These are phyloP conservation scores for Betula pendula DNA, from an alignment of 306 rosid genomes.

Conservation along the genomic window DNA sequence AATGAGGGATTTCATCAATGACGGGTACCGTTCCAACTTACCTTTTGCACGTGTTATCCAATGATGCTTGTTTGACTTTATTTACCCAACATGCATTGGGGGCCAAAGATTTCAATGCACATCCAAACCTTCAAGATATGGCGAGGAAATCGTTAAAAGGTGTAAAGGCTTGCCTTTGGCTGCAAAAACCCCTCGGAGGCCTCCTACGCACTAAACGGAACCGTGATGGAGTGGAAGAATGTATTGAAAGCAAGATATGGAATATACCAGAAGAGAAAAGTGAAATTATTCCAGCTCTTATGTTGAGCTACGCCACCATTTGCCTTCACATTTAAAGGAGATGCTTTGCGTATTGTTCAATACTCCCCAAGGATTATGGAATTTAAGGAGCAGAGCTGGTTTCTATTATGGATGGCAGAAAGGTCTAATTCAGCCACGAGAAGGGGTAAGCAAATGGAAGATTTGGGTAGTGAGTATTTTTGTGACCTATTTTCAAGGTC, in stretches of 20 bases:
- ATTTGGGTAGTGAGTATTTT: neutral
- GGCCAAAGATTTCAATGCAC: neutral
- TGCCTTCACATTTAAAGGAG: neutral
- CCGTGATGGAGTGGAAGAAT: neutral
- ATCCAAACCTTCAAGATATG: neutral
- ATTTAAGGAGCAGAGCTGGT: neutral
- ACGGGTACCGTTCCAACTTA: neutral
- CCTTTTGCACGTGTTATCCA: neutral
- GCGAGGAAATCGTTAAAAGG: neutral
- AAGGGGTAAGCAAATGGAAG: too few species aligned
- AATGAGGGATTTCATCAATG: neutral
- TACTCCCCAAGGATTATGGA: neutral
- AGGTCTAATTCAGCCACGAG: too few species aligned
- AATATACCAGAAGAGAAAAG: neutral
- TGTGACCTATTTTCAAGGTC: neutral
- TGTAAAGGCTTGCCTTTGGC: constrained; percentile 7
- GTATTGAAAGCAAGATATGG: neutral
- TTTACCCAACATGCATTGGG: constrained; percentile 13
- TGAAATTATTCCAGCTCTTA: neutral
- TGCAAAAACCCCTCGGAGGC: neutral
- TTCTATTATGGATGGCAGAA: neutral
- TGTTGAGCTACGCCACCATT: constrained; percentile 6
- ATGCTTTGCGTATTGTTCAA: constrained; percentile 19
- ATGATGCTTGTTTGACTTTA: constrained; percentile 9
- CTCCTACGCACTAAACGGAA: neutral